phyloP scores from a whole-genome alignment of 768 basidiomycete genomes.

The Antrodiella citrinella region DNA sequence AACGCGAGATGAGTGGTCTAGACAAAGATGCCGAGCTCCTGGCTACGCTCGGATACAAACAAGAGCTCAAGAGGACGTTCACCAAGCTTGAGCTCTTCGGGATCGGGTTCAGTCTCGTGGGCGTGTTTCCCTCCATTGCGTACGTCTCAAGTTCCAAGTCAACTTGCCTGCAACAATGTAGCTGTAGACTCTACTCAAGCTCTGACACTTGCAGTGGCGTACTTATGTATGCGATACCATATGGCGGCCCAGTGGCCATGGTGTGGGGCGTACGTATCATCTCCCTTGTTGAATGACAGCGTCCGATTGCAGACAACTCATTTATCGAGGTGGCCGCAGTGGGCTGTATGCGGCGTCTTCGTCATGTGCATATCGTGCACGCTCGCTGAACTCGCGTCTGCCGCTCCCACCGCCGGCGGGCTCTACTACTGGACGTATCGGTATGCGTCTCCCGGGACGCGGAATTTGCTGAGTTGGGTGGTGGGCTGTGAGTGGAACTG shows the following conservation, averaged over 20 bases:
- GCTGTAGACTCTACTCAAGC: too few species aligned
- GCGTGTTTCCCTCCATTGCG: conserved; percentile 59
- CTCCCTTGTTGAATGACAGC: too few species aligned
- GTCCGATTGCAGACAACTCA: background rate
- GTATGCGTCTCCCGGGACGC: conserved; percentile 23
- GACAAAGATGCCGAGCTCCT: conserved; percentile 31
- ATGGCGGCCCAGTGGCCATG: conserved; percentile 65
- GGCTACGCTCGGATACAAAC: conserved; percentile 40
- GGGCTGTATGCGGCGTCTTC: conserved; percentile 26
- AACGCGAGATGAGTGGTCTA: too few species aligned
- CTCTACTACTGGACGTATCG: conserved; percentile 31
- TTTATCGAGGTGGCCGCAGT: conserved; percentile 20
- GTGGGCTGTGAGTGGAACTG: conserved; percentile 31
- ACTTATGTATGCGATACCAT: conserved; percentile 47
- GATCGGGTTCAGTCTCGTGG: conserved; percentile 63
- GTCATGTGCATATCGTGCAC: conserved; percentile 26
- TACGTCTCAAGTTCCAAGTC: too few species aligned
- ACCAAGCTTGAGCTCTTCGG: conserved; percentile 51
- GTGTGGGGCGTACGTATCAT: conserved; percentile 64
- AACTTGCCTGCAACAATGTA: too few species aligned
- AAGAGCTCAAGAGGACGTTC: conserved; percentile 33
- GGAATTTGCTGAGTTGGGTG: conserved; percentile 30
- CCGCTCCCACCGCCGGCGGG: conserved; percentile 29
- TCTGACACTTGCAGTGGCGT: conserved; percentile 27
- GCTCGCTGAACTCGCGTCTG: conserved; percentile 27